These are phyloP conservation scores for Clitocybe nebularis DNA, from an alignment of 1,284 basidiomycete genomes.

Conservation along the genomic window DNA sequence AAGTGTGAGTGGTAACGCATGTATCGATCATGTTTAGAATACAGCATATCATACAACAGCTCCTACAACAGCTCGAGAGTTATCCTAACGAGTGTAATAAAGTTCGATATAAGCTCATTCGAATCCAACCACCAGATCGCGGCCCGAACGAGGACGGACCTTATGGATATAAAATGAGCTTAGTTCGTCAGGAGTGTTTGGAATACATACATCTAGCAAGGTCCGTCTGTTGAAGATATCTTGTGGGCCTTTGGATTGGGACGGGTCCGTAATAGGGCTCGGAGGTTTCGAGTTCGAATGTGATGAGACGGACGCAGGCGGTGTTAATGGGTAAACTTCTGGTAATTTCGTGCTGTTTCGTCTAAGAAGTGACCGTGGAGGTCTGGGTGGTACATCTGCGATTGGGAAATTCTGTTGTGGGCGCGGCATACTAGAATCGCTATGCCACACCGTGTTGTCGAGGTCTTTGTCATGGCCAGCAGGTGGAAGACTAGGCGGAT, in stretches of 20 bases:
- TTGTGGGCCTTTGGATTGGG: slow-evolving; percentile 17
- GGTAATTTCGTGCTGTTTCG: slow-evolving; percentile 16
- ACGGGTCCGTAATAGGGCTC: slow-evolving; percentile 18
- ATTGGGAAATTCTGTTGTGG: slow-evolving; percentile 9
- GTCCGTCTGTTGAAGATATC: slow-evolving; percentile 30
- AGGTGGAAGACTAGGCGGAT: slow-evolving; percentile 47
- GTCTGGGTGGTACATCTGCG: slow-evolving; percentile 33
- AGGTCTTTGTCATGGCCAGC: slow-evolving; percentile 29
- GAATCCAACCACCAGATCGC: slow-evolving; percentile 1
- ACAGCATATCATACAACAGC: not conserved
- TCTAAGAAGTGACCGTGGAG: slow-evolving; percentile 40
- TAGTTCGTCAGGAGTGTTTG: not conserved
- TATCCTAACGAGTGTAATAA: no score
- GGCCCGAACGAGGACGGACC: slow-evolving; percentile 26
- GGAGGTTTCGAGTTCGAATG: slow-evolving; percentile 24
- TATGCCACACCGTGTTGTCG: slow-evolving; percentile 15
- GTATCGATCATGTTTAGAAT: not conserved
- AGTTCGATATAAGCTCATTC: not conserved
- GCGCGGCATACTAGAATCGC: slow-evolving; percentile 18
- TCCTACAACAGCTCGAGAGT: no score
- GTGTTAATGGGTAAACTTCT: slow-evolving; percentile 34
- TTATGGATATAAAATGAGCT: slow-evolving; percentile 16
- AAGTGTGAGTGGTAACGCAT: no score
- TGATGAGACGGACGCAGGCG: slow-evolving; percentile 38
- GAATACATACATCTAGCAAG: slow-evolving; percentile 35